A percentile compares a stretch with the other conserved stretches of the same genome.
phyloP scores from a whole-genome alignment of 2,329 filamentous ascomycete species.

The Trichoderma sp. region DNA sequence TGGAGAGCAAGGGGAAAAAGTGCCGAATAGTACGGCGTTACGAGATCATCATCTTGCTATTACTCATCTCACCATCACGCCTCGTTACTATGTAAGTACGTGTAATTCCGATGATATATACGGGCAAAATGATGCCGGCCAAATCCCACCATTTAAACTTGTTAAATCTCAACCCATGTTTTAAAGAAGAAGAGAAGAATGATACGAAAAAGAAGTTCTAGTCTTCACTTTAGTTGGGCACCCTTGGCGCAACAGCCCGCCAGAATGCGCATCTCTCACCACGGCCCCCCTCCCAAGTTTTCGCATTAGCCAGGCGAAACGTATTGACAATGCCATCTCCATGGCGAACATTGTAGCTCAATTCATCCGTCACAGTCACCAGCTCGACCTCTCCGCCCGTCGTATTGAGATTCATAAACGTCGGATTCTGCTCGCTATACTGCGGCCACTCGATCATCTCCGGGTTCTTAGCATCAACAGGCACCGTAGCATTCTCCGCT shows the following conservation, averaged over 20 bases:
- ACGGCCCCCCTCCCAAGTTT: slow-evolving; percentile 47
- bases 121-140: neutral
- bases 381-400: slow-evolving; percentile 38
- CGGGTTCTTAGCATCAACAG: slow-evolving; percentile 28
- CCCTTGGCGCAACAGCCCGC: slow-evolving; percentile 25
- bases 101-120: neutral
- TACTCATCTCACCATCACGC: neutral
- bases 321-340: slow-evolving; percentile 33
- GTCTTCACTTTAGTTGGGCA: neutral
- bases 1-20: neutral
- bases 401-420: slow-evolving; percentile 47
- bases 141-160: neutral
- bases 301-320: slow-evolving; percentile 43
- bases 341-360: slow-evolving; percentile 27
- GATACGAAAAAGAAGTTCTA: neutral
- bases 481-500: slow-evolving; percentile 29
- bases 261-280: slow-evolving; percentile 48
- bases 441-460: slow-evolving; percentile 34
- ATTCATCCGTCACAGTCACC: slow-evolving; percentile 28
- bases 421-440: slow-evolving; percentile 33
- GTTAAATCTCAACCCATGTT: neutral
- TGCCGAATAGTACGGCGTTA: neutral
- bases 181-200: neutral
- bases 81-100: neutral
- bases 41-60: neutral